These are phyloP conservation scores for Gossypium stocksii DNA, from an alignment of 345 rosid species.

Conservation along the genomic window DNA sequence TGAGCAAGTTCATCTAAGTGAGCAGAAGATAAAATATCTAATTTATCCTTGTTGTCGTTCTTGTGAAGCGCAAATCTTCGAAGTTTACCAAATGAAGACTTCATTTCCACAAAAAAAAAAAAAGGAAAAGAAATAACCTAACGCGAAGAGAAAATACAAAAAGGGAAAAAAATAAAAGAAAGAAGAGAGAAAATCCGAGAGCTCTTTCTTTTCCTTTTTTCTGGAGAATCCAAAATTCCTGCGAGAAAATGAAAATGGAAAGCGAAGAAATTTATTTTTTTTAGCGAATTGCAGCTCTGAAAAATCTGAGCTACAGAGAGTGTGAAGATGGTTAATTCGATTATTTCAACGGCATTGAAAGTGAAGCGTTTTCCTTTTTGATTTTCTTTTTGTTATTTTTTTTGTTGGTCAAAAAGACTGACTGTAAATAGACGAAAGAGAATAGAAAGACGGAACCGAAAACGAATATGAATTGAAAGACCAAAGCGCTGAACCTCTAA, in stretches of 20 bases:
- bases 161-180: not conserved
- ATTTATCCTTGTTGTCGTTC: slow-evolving; percentile 63
- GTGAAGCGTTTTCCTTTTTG: slow-evolving; percentile 4
- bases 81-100: slow-evolving; percentile 62
- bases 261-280: not conserved
- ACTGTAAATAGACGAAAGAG: slow-evolving; percentile 19
- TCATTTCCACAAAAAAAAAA: slow-evolving; percentile 50
- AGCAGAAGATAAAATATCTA: slow-evolving; percentile 41
- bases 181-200: slow-evolving; percentile 2
- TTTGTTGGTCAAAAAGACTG: slow-evolving; percentile 27
- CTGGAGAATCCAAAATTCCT: slow-evolving; percentile 6
- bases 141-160: slow-evolving; percentile 14
- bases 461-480: not conserved
- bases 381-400: not conserved
- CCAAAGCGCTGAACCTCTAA: too few relatives aligned
- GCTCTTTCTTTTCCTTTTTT: not conserved
- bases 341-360: slow-evolving; percentile 48
- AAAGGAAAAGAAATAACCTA: slow-evolving; percentile 28
- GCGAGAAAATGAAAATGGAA: not conserved
- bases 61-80: slow-evolving; percentile 67
- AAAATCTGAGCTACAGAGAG: slow-evolving; percentile 14
- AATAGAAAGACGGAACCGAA: slow-evolving; percentile 27
- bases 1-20: slow-evolving; percentile 76
- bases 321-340: slow-evolving; percentile 32
- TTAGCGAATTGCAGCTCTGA: not conserved